Evolutionary conservation across 345 rosid genomes (phyloP).

Genomic region (Jatropha curcas): DNA sequence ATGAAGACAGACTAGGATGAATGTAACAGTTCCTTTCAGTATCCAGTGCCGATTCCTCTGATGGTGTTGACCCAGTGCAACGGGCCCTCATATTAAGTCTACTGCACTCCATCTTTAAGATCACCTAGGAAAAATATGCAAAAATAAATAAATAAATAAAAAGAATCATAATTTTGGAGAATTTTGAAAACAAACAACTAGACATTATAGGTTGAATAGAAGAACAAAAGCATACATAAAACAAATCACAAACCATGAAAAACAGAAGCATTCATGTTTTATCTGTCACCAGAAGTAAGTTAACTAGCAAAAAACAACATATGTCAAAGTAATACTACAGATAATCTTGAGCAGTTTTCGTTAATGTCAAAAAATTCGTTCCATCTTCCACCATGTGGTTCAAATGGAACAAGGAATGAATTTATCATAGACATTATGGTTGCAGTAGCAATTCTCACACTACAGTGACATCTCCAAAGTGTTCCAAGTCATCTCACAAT

Average conservation of each 20-base stretch:
- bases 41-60: conserved; percentile 72
- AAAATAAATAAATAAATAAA: neutral
- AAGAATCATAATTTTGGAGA: neutral
- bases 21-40: conserved; percentile 56
- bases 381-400: too few relatives aligned
- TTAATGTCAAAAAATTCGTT: neutral
- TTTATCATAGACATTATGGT: too few relatives aligned
- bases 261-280: neutral
- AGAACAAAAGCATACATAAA: neutral
- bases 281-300: neutral
- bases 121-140: neutral
- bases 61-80: conserved; percentile 58
- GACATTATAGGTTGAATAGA: neutral
- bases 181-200: neutral
- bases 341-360: neutral
- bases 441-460: too few relatives aligned
- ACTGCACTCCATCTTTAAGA: conserved; percentile 48
- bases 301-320: neutral
- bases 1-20: conserved; percentile 48
- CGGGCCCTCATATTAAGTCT: conserved; percentile 43
- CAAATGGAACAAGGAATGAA: too few relatives aligned
- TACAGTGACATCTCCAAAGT: too few relatives aligned
- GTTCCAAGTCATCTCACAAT: too few relatives aligned
- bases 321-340: neutral
- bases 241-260: neutral